Percentiles rank a stretch among this genome's conserved stretches.
Conservation (phyloP, 495 filamentous ascomycete genomes). For the Aspergillus bridgeri region DNA sequence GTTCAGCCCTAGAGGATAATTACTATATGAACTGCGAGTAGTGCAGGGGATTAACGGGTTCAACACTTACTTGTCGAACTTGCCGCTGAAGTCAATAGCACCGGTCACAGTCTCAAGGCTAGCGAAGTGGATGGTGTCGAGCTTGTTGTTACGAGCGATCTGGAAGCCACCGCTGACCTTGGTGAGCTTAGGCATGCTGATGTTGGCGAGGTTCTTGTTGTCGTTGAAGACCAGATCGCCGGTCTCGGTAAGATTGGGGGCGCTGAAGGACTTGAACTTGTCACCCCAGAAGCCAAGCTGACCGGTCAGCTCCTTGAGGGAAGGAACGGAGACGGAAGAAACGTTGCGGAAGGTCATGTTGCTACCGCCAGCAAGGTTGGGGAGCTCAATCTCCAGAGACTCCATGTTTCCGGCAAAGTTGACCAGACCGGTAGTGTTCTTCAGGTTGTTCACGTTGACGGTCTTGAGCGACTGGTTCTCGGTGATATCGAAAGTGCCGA, state of each 20-base stretch:
- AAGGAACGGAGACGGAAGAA: constrained; percentile 67
- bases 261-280: constrained; percentile 61
- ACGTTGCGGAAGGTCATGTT: constrained; percentile 91
- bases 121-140: constrained; percentile 63
- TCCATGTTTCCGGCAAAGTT: constrained; percentile 60
- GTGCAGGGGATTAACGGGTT: constrained; percentile 6
- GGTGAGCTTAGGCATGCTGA: constrained; percentile 66
- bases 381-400: constrained; percentile 65
- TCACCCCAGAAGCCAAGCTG: constrained; percentile 83
- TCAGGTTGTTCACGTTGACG: constrained; percentile 67
- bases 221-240: constrained; percentile 76
- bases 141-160: constrained; percentile 81
- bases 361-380: constrained; percentile 69
- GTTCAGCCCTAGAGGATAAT: constrained; percentile 52
- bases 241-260: constrained; percentile 76
- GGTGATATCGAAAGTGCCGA: constrained; percentile 66
- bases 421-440: constrained; percentile 56
- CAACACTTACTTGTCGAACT: constrained; percentile 71
- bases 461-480: constrained; percentile 71
- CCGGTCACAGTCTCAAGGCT: constrained; percentile 67
- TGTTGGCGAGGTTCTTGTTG: constrained; percentile 72
- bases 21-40: constrained; percentile 6
- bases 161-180: constrained; percentile 72
- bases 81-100: constrained; percentile 85
- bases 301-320: constrained; percentile 70